Base-by-base conservation (phyloP, 306 rosid species). In the Cucumis melo region DNA sequence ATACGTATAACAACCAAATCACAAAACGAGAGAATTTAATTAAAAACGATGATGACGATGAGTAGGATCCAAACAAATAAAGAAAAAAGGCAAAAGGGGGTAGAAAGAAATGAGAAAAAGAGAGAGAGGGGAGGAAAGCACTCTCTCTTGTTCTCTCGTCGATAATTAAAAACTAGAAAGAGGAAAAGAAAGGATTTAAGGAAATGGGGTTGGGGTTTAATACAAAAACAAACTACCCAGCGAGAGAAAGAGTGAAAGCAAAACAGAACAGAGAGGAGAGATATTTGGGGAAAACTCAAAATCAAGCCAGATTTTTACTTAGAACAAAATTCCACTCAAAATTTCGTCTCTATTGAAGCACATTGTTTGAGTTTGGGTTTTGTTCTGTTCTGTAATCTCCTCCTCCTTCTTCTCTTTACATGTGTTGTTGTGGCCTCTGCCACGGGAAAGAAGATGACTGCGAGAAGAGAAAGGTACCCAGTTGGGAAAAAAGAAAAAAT, bases 1-100 rank as follows among this genome's bases (percentile, higher is more conserved):
- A 63, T 8, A 16, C 32, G 14, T 10, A 66, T 12, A 46, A 44
- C 27, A 24, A 29, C 59, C 41, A 71, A 48, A 48, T 71, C 76
- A 27, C 20, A 46, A 71, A 48, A 71, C 16, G 44, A 50, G 24
- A 46, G 39, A 71, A 48, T 7, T 17, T 39, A 23, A 70, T 14
- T 46, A 21, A 68, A 71, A 55, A 36, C 78, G 79, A 70, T n/a
- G 58, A 77, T 42, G 78, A 27, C 77, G 72, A 84, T 68, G 78
- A 51, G 42, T 27, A 38, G 6, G 21, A 63, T 62, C 65, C 73
- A 53, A 64, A 20, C 19, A 53, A 20, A 48, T 20, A 21, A 32
- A 23, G 60, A n/a, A 10, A 41, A 36, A 61, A 5, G 11, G 53
- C 53, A 1, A 60, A 60, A 27, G 32, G 36, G n/a, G 41, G 20